A percentile compares a stretch with the other conserved stretches of the same genome.
These are phyloP conservation scores for Exophiala dermatitidis DNA, from an alignment of 2,329 filamentous ascomycete species.

Conservation along the genomic window DNA sequence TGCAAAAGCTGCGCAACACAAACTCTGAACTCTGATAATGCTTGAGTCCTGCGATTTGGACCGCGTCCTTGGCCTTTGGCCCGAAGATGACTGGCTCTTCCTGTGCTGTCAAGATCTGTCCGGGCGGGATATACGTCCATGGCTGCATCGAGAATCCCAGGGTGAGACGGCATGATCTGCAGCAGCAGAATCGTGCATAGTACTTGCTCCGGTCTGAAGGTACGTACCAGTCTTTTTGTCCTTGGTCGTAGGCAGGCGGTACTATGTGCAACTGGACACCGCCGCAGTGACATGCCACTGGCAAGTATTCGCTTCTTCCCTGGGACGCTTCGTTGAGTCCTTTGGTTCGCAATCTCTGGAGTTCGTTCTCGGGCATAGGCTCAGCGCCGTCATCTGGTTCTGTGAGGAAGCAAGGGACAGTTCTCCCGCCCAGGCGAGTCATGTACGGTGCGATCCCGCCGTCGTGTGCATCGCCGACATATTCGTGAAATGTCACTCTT, in stretches of 20 bases:
- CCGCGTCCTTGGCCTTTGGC: slow-evolving; percentile 31
- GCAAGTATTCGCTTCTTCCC: slow-evolving; percentile 4
- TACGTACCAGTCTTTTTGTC: slow-evolving; percentile 40
- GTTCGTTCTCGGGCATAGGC: slow-evolving; percentile 2
- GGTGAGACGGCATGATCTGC: slow-evolving; percentile 53
- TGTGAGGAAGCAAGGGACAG: slow-evolving; percentile 11
- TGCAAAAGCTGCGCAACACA: slow-evolving; percentile 56
- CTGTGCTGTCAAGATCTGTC: slow-evolving; percentile 47
- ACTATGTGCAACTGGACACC: slow-evolving; percentile 52
- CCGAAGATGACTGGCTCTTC: slow-evolving; percentile 33
- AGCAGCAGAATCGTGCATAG: slow-evolving; percentile 55
- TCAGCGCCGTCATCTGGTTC: slow-evolving; percentile 1
- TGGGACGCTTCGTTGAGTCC: background rate
- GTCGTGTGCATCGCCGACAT: slow-evolving; percentile 17
- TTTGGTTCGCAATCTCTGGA: slow-evolving; percentile 1
- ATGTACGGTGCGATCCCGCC: slow-evolving; percentile 20
- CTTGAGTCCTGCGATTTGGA: slow-evolving; percentile 32
- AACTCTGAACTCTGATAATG: slow-evolving; percentile 48
- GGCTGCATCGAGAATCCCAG: slow-evolving; percentile 58
- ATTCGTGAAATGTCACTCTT: slow-evolving; percentile 12
- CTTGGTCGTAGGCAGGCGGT: slow-evolving; percentile 43
- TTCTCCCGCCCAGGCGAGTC: slow-evolving; percentile 4
- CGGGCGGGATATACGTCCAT: slow-evolving; percentile 59
- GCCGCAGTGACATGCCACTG: slow-evolving; percentile 32
- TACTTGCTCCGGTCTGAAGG: slow-evolving; percentile 51